phyloP scores from a whole-genome alignment of 805 yeast species.

The Nakazawaea ambrosiae region DNA sequence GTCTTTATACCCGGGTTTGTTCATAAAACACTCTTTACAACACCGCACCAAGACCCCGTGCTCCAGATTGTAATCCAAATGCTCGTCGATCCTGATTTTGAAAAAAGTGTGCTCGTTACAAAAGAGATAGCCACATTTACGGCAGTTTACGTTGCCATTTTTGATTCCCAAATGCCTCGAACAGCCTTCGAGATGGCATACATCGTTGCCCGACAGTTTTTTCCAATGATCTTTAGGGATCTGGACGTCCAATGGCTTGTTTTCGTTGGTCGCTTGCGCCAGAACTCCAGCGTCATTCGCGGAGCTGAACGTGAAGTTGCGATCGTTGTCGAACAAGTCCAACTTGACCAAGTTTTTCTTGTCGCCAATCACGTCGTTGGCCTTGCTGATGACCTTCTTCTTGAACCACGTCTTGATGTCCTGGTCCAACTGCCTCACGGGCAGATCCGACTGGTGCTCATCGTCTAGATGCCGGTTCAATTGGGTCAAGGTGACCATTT shows the following conservation, averaged over 20 bases:
- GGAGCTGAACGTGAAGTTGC: constrained; percentile 12
- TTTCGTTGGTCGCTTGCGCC: constrained; percentile 19
- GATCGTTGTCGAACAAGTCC: constrained; percentile 40
- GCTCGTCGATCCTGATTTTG: constrained; percentile 40
- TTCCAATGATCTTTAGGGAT: constrained; percentile 51
- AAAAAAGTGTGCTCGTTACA: constrained; percentile 60
- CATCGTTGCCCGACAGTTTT: constrained; percentile 34
- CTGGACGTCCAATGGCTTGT: constrained; percentile 2
- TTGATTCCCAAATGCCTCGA: constrained; percentile 36
- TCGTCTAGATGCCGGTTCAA: constrained; percentile 70
- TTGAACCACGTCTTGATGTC: constrained; percentile 37
- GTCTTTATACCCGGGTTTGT: constrained; percentile 46
- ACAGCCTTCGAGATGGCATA: constrained; percentile 38
- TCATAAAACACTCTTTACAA: constrained; percentile 54
- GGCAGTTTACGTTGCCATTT: constrained; percentile 60
- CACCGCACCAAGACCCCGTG: constrained; percentile 65
- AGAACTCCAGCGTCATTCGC: constrained; percentile 23
- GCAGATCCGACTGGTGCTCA: constrained; percentile 37
- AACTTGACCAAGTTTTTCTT: constrained; percentile 34
- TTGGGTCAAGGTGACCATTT: constrained; percentile 45
- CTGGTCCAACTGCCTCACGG: constrained; percentile 21
- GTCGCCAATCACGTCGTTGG: constrained; percentile 27
- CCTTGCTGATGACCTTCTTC: constrained; percentile 30
- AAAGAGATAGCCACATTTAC: constrained; percentile 67
- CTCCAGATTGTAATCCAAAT: constrained; percentile 37